A percentile compares a stretch with the other conserved stretches of the same genome.
Evolutionary conservation across 2,329 filamentous ascomycete species (phyloP).

Genomic region (Pseudogymnoascus sp.): DNA sequence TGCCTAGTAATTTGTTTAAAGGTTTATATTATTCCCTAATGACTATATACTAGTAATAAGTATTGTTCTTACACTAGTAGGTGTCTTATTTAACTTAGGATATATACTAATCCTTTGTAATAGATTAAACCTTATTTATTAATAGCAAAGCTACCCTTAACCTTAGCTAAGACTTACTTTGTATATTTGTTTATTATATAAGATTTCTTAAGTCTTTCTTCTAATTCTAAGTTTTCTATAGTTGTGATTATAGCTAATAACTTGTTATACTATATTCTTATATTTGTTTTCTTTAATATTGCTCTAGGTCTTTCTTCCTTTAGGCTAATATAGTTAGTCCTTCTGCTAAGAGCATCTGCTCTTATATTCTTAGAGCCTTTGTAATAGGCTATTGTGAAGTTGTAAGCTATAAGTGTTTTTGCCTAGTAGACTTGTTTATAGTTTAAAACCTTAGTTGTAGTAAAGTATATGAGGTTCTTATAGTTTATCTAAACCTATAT

Average conservation of each 20-base stretch:
- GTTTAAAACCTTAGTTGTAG: slow-evolving; percentile 18
- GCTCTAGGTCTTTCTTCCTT: not conserved
- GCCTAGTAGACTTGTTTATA: slow-evolving; percentile 21
- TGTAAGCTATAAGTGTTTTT: slow-evolving; percentile 18
- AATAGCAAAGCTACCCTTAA: not conserved
- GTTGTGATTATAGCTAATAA: not conserved
- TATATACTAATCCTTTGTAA: not conserved
- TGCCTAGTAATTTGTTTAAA: not conserved
- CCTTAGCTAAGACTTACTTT: not conserved
- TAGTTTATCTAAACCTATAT: slow-evolving; percentile 21
- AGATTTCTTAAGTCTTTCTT: not conserved
- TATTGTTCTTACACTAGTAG: not conserved
- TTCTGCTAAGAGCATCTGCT: not conserved
- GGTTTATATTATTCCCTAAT: not conserved
- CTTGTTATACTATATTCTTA: not conserved
- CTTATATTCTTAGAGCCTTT: not conserved
- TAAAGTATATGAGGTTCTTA: slow-evolving; percentile 24
- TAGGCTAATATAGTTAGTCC: not conserved
- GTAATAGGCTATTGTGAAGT: slow-evolving; percentile 19
- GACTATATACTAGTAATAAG: not conserved
- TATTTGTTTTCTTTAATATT: not conserved
- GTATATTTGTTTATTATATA: not conserved
- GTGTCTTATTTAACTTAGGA: not conserved
- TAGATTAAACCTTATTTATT: not conserved
- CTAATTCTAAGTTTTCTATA: not conserved